A percentile compares a stretch with the other conserved stretches of the same genome.
Conservation (phyloP, 1,284 basidiomycete species). For the Cutaneotrichosporon dermatis region DNA sequence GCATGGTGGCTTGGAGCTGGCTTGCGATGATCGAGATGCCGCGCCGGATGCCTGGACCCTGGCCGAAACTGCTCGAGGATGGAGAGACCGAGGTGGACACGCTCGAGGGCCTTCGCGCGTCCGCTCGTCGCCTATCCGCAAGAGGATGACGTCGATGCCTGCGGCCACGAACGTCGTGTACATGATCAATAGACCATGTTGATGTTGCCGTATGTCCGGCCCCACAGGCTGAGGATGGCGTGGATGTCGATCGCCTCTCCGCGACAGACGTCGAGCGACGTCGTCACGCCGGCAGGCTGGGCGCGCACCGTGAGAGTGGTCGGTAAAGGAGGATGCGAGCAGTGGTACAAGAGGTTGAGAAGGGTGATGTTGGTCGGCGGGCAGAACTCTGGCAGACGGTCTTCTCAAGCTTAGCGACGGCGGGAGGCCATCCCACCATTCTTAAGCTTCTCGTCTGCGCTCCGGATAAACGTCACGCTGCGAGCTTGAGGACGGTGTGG, state of each 20-base stretch:
- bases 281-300: slow-evolving; percentile 17
- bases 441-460: slow-evolving; percentile 11
- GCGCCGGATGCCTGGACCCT: slow-evolving; percentile 22
- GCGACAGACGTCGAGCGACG: slow-evolving; percentile 22
- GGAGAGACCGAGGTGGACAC: slow-evolving; percentile 19
- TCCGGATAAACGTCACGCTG: slow-evolving; percentile 17
- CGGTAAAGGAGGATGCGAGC: slow-evolving; percentile 24
- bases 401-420: slow-evolving; percentile 8
- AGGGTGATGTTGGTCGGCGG: slow-evolving; percentile 20
- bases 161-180: slow-evolving; percentile 25
- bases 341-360: slow-evolving; percentile 23
- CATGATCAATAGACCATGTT: slow-evolving; percentile 29
- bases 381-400: slow-evolving; percentile 17
- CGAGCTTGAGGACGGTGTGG: slow-evolving; percentile 26
- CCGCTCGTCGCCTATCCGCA: slow-evolving; percentile 21
- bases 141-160: slow-evolving; percentile 23
- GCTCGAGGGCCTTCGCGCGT: slow-evolving; percentile 21
- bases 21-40: slow-evolving; percentile 20
- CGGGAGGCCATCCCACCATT: slow-evolving; percentile 14
- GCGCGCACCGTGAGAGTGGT: slow-evolving; percentile 21
- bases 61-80: slow-evolving; percentile 24
- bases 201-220: slow-evolving; percentile 23
- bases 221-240: slow-evolving; percentile 23
- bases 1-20: slow-evolving; percentile 20
- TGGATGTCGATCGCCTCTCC: slow-evolving; percentile 23